phyloP scores from a whole-genome alignment of 176 grass and related monocot genomes.

The Aegilops speltoides region DNA sequence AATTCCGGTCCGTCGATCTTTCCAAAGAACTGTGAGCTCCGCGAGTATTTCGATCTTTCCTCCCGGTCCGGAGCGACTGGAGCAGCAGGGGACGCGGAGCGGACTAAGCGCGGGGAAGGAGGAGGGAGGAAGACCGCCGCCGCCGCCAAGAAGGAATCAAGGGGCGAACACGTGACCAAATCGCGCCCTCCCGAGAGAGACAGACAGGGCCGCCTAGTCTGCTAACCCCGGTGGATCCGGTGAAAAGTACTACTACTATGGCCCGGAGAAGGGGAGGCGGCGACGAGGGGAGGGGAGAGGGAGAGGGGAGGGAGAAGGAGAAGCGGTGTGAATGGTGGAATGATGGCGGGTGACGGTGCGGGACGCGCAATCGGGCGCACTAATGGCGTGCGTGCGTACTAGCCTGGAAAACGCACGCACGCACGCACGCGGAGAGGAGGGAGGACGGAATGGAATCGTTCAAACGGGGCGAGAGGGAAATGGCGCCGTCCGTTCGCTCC shows the following conservation, averaged over 20 bases:
- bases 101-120: conserved; percentile 19
- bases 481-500: not conserved
- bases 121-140: not conserved
- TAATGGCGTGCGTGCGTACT: not conserved
- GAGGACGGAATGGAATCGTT: conserved; percentile 20
- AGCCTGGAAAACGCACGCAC: not conserved
- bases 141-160: conserved; percentile 38
- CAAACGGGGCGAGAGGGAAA: not conserved
- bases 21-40: not conserved
- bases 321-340: not conserved
- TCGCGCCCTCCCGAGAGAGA: not conserved
- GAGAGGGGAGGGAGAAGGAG: not conserved
- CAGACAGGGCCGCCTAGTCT: not conserved
- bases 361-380: conserved; percentile 16
- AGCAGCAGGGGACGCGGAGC: not conserved
- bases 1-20: not conserved
- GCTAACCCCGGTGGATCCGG: not conserved
- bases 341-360: not conserved
- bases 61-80: not conserved
- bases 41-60: not conserved
- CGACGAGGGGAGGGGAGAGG: not conserved
- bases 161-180: not conserved
- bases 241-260: not conserved
- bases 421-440: conserved; percentile 3
- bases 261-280: not conserved